These are phyloP conservation scores for Dactylellina cionopaga DNA, from an alignment of 2,329 filamentous ascomycete genomes.

Conservation along the genomic window DNA sequence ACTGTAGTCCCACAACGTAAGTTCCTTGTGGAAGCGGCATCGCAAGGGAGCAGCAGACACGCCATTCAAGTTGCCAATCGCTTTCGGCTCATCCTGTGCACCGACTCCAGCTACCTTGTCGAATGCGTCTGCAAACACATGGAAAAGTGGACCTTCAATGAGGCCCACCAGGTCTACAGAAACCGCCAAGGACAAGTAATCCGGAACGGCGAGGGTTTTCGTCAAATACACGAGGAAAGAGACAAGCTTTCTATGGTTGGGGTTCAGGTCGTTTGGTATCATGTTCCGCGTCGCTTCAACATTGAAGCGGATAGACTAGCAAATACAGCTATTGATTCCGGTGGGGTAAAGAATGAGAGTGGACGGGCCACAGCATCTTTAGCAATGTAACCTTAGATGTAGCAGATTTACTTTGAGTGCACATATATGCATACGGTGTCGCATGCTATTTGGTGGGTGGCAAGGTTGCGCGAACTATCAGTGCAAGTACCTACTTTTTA, in stretches of 20 bases:
- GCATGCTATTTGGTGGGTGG: too few relatives aligned
- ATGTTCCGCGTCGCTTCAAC: slow-evolving; percentile 16
- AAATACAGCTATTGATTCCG: background rate
- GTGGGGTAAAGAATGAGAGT: too few relatives aligned
- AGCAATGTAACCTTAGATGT: too few relatives aligned
- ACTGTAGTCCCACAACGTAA: background rate
- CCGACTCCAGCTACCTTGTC: slow-evolving; percentile 17
- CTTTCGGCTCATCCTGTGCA: background rate
- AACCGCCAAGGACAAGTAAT: background rate
- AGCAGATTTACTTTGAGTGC: too few relatives aligned
- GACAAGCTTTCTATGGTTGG: slow-evolving; percentile 9
- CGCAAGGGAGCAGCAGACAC: background rate
- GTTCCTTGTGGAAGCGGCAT: background rate
- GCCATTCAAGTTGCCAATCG: background rate
- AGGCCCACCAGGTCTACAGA: background rate
- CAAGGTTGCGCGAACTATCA: too few relatives aligned
- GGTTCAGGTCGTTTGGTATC: slow-evolving; percentile 6
- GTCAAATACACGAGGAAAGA: background rate
- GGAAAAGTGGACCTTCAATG: background rate
- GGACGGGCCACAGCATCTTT: too few relatives aligned
- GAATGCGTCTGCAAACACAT: slow-evolving; percentile 9
- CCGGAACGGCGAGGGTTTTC: slow-evolving; percentile 4
- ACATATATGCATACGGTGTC: too few relatives aligned
- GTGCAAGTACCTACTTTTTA: too few relatives aligned
- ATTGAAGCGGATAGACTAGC: slow-evolving; percentile 1